A percentile compares a stretch with the other conserved stretches of the same genome.
phyloP scores from a whole-genome alignment of 2,329 filamentous ascomycete genomes.

The Aspergillus novofumigatus region DNA sequence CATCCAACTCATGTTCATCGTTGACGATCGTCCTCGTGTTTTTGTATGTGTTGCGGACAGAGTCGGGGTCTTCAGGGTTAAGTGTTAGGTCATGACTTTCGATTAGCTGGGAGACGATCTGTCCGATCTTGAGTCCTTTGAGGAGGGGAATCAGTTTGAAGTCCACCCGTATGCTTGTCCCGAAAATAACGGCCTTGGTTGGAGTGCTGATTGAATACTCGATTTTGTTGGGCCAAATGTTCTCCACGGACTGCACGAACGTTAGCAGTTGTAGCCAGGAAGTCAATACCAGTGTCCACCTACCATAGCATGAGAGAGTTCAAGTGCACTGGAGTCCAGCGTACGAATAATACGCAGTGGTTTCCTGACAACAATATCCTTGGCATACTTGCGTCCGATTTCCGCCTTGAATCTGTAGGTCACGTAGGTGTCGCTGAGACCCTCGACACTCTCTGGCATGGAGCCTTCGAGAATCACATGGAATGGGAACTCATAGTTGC shows the following conservation, averaged over 20 bases:
- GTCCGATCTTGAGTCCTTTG: constrained; percentile 83
- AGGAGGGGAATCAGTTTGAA: constrained; percentile 83
- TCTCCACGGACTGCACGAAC: constrained; percentile 66
- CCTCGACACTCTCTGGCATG: constrained; percentile 82
- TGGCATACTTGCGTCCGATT: constrained; percentile 82
- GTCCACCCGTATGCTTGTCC: constrained; percentile 76
- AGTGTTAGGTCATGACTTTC: constrained; percentile 69
- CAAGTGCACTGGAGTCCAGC: constrained; percentile 68
- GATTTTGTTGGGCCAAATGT: constrained; percentile 96
- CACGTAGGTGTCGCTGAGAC: constrained; percentile 77
- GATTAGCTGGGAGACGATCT: constrained; percentile 72
- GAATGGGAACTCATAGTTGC: constrained; percentile 83
- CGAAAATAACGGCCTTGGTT: constrained; percentile 90
- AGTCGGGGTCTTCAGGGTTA: constrained; percentile 44
- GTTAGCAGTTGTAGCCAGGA: background rate
- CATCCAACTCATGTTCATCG: constrained; percentile 66
- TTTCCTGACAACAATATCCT: constrained; percentile 78
- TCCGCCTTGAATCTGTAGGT: constrained; percentile 90
- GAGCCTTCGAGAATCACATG: constrained; percentile 66
- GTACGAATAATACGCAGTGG: constrained; percentile 74
- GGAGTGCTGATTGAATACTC: constrained; percentile 93
- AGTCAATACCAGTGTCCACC: constrained; percentile 5
- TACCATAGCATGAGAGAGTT: constrained; percentile 80
- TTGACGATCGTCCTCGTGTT: constrained; percentile 61
- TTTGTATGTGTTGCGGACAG: constrained; percentile 50